phyloP scores from a whole-genome alignment of 768 basidiomycete genomes.

The Tricholoma bakamatsutake region DNA sequence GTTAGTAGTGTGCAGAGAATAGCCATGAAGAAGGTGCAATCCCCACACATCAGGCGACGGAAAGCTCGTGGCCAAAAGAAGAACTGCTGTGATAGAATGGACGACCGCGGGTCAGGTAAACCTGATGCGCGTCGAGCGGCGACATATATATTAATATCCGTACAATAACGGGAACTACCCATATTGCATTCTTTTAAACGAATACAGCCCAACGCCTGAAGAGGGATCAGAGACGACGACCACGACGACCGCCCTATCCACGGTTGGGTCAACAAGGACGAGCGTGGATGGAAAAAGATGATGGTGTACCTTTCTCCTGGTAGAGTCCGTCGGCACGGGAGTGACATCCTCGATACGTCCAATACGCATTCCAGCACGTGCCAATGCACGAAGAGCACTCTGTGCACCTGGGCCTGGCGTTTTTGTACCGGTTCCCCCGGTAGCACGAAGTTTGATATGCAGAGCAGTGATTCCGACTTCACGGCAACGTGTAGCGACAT shows the following conservation, averaged over 20 bases:
- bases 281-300: neutral
- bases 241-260: conserved; percentile 91
- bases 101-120: conserved; percentile 80
- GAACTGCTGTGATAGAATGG: conserved; percentile 20
- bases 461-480: conserved; percentile 98
- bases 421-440: conserved; percentile 97
- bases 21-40: too few species aligned
- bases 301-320: conserved; percentile 81
- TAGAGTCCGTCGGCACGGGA: conserved; percentile 94
- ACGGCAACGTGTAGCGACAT: conserved; percentile 92
- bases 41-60: too few species aligned
- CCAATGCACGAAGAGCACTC: conserved; percentile 95
- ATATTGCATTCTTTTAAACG: conserved; percentile 7
- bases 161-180: conserved; percentile 21
- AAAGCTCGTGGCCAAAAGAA: neutral
- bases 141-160: conserved; percentile 46
- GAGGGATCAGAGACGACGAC: conserved; percentile 78
- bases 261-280: neutral
- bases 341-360: conserved; percentile 99
- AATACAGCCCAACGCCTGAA: conserved; percentile 7
- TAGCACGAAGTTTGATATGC: conserved; percentile 98
- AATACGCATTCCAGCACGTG: conserved; percentile 97
- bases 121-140: conserved; percentile 86
- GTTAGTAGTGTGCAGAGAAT: too few species aligned
- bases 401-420: conserved; percentile 99